Percentiles rank a stretch among this genome's conserved stretches.
These are phyloP conservation scores for Leccinum rimulosum DNA, from an alignment of 768 basidiomycete species.

Conservation along the genomic window DNA sequence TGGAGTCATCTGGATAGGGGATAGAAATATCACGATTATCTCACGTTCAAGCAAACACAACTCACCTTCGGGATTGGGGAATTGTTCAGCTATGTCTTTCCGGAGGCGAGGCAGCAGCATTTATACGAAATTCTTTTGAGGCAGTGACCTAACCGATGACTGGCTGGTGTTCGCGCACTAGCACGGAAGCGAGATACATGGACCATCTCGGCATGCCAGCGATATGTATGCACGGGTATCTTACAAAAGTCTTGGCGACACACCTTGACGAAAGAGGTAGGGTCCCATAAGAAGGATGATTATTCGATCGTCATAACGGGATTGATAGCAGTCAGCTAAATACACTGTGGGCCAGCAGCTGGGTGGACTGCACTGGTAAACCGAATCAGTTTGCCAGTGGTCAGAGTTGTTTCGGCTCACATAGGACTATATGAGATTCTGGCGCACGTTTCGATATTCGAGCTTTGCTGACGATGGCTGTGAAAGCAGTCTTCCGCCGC, in stretches of 20 bases:
- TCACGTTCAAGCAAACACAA: not conserved
- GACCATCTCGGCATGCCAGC: not conserved
- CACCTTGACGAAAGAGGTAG: not conserved
- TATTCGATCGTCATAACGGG: not conserved
- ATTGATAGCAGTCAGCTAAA: not conserved
- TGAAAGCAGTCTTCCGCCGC: not conserved
- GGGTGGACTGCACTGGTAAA: not conserved
- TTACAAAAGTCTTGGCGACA: not conserved
- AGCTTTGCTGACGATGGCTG: not conserved
- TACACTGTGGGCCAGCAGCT: not conserved
- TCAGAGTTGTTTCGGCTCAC: not conserved
- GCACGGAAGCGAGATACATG: constrained; percentile 11
- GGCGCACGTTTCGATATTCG: not conserved
- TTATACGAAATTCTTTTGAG: constrained; percentile 15
- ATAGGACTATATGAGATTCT: not conserved
- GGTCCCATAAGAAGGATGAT: not conserved
- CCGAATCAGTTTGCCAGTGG: not conserved
- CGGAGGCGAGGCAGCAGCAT: not conserved
- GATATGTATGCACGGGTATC: not conserved
- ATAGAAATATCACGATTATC: not conserved
- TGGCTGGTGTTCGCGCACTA: not conserved
- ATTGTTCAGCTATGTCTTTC: not conserved
- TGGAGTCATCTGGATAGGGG: constrained; percentile 11
- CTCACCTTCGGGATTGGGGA: constrained; percentile 12
- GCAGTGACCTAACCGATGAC: constrained; percentile 4